A percentile compares a stretch with the other conserved stretches of the same genome.
These are phyloP conservation scores for Peterozyma toletana DNA, from an alignment of 805 yeast species.

Conservation along the genomic window DNA sequence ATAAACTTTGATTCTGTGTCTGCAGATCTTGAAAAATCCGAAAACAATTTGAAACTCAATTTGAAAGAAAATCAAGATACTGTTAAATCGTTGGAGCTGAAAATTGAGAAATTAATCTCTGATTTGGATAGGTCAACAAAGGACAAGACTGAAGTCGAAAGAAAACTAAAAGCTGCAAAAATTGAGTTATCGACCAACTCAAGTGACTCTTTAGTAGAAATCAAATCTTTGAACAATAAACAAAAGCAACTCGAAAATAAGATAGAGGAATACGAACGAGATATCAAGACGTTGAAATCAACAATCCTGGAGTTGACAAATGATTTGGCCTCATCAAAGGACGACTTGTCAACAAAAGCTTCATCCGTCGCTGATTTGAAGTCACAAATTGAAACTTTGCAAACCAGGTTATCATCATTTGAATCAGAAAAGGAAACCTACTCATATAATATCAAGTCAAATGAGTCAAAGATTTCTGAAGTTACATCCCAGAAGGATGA, in stretches of 20 bases:
- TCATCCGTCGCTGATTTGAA: not conserved
- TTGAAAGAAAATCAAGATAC: not conserved
- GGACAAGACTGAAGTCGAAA: too few relatives aligned
- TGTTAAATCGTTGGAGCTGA: not conserved
- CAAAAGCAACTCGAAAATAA: not conserved
- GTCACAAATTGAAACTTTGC: not conserved
- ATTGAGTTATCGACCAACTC: too few relatives aligned
- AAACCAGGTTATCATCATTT: not conserved
- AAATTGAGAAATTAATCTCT: not conserved
- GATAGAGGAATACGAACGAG: not conserved
- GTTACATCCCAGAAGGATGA: not conserved
- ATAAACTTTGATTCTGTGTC: conserved; percentile 5
- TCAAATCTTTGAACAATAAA: not conserved
- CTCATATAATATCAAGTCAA: conserved; percentile 4
- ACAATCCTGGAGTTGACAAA: not conserved
- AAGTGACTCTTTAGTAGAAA: not conserved
- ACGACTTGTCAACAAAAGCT: not conserved
- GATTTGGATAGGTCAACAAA: too few relatives aligned
- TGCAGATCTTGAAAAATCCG: conserved; percentile 4
- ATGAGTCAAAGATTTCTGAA: not conserved
- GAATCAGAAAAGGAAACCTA: not conserved
- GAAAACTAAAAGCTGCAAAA: too few relatives aligned
- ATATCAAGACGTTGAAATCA: not conserved
- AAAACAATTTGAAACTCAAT: not conserved
- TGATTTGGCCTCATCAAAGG: not conserved